Percentiles rank a stretch among this genome's conserved stretches.
phyloP scores from a whole-genome alignment of 345 rosid species.

The Sonneratia caseolaris region DNA sequence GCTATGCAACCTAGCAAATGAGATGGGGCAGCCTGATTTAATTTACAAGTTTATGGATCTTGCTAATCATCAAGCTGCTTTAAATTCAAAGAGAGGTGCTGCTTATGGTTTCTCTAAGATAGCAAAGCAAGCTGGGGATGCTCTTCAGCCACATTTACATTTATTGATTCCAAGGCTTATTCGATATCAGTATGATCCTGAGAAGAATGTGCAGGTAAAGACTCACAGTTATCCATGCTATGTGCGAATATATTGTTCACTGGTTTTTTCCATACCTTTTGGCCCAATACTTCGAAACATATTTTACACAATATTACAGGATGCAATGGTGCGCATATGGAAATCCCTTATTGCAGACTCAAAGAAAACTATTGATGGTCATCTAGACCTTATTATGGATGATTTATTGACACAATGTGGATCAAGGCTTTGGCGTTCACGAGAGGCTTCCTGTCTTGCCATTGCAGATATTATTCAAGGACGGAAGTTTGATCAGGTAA shows the following conservation, averaged over 20 bases:
- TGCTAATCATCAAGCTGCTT: constrained; percentile 87
- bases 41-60: constrained; percentile 96
- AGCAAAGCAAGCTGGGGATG: constrained; percentile 99
- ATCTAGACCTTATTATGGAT: constrained; percentile 69
- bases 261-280: too few species aligned
- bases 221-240: neutral
- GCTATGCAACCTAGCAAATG: constrained; percentile 92
- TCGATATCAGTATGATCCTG: constrained; percentile 95
- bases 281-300: too few species aligned
- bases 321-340: constrained; percentile 97
- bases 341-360: constrained; percentile 78
- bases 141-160: constrained; percentile 73
- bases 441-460: constrained; percentile 93
- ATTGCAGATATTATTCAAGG: constrained; percentile 96
- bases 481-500: constrained; percentile 77
- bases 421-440: constrained; percentile 92
- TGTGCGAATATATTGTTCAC: neutral
- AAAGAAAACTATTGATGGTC: constrained; percentile 72
- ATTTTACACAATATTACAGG: constrained; percentile 34
- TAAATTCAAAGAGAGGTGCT: constrained; percentile 90
- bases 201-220: constrained; percentile 87
- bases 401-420: constrained; percentile 76
- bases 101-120: constrained; percentile 97
- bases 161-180: constrained; percentile 81
- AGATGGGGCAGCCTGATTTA: constrained; percentile 98